A percentile compares a stretch with the other conserved stretches of the same genome.
Conservation (phyloP, 345 rosid genomes). For the Psidium friedrichsthalianum region DNA sequence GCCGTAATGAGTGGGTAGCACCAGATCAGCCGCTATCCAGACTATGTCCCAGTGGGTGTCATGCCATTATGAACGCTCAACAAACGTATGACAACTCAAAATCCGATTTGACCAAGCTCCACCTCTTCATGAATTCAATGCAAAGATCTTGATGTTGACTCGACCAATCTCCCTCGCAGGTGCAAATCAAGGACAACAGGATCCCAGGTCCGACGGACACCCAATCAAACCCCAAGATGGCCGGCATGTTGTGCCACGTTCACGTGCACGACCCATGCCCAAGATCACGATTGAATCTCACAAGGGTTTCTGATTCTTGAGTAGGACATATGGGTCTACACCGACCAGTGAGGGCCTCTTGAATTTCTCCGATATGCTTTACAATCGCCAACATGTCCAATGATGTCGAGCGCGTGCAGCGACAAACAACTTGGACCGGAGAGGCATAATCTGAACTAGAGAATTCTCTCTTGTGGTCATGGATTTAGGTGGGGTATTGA, state of each 20-base stretch:
- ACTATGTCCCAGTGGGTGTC: too few relatives aligned
- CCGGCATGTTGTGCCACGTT: background rate
- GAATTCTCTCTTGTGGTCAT: background rate
- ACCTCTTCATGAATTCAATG: background rate
- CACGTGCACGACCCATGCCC: background rate
- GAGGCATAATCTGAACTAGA: background rate
- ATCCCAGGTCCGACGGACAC: too few relatives aligned
- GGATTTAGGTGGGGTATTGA: background rate
- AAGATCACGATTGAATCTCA: background rate
- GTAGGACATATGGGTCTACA: background rate
- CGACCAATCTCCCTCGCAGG: background rate
- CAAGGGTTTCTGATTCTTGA: background rate
- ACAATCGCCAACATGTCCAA: background rate
- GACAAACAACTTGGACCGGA: background rate
- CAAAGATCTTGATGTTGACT: background rate
- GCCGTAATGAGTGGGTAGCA: too few relatives aligned
- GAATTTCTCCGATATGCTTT: background rate
- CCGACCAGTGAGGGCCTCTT: background rate
- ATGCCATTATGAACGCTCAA: too few relatives aligned
- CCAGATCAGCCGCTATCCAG: too few relatives aligned
- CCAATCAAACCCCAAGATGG: background rate
- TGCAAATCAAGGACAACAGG: background rate
- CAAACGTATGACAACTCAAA: background rate
- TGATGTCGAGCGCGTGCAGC: background rate
- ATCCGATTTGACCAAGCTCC: background rate